A percentile compares a stretch with the other conserved stretches of the same genome.
These are phyloP conservation scores for Saccharum spontaneum DNA, from an alignment of 176 grass and related monocot genomes.

Conservation along the genomic window DNA sequence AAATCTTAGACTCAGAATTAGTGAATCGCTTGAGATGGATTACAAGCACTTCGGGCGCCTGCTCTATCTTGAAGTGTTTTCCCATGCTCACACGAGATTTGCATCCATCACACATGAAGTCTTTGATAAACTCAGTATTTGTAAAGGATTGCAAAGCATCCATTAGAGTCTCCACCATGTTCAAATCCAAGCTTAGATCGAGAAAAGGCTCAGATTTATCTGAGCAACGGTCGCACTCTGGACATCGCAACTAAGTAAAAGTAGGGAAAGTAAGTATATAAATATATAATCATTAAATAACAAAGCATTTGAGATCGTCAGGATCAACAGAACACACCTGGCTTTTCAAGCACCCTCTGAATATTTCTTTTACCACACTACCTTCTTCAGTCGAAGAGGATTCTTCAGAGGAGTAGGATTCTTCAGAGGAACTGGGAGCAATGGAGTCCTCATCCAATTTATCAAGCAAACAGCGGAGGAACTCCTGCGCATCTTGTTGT, in stretches of 20 bases:
- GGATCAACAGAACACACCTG: constrained; percentile 31
- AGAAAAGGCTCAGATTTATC: constrained; percentile 52
- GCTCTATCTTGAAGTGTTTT: constrained; percentile 55
- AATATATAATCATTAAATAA: neutral
- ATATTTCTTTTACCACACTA: constrained; percentile 40
- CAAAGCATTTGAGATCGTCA: neutral
- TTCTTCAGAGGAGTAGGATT: constrained; percentile 24
- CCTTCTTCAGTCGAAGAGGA: constrained; percentile 22
- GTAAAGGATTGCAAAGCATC: constrained; percentile 56
- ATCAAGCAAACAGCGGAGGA: constrained; percentile 49
- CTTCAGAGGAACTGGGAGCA: neutral
- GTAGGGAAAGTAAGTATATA: neutral
- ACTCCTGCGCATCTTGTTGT: constrained; percentile 61
- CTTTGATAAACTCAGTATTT: constrained; percentile 54
- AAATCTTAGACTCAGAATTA: constrained; percentile 38
- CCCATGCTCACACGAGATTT: constrained; percentile 52
- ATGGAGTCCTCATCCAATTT: constrained; percentile 27
- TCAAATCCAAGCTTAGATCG: constrained; percentile 68
- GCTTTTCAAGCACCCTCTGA: constrained; percentile 53
- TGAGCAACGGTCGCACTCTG: constrained; percentile 41
- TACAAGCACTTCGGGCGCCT: constrained; percentile 53
- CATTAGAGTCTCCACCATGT: constrained; percentile 23
- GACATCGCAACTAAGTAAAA: constrained; percentile 51
- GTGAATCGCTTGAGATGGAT: constrained; percentile 66
- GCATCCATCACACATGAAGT: constrained; percentile 53